A percentile compares a stretch with the other conserved stretches of the same genome.
Conservation (phyloP, 176 grass and related monocot genomes). For the Zea mays region Zm-B73-REFERENCE-NAM-5.0 NC_050105.1:99463001-99463500, state of each 20-base stretch:
- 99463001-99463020: background rate
- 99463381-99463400: background rate
- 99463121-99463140: conserved; percentile 22
- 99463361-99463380: background rate
- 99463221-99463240: no score
- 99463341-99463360: background rate
- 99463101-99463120: conserved; percentile 33
- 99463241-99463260: background rate
- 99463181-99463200: conserved; percentile 37
- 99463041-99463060: conserved; percentile 35
- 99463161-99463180: conserved; percentile 7
- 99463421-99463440: background rate
- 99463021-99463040: background rate
- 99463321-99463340: background rate
- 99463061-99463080: background rate
- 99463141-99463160: background rate
- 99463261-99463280: background rate
- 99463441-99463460: background rate
- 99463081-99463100: conserved; percentile 2
- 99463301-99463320: background rate
- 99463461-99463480: background rate
- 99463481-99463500: conserved; percentile 8
- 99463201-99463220: conserved; percentile 22
- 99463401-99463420: background rate
- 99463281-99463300: background rate